Evolutionary conservation across 495 filamentous ascomycete species (phyloP).

Genomic region (Bathelium albidoporum): DNA sequence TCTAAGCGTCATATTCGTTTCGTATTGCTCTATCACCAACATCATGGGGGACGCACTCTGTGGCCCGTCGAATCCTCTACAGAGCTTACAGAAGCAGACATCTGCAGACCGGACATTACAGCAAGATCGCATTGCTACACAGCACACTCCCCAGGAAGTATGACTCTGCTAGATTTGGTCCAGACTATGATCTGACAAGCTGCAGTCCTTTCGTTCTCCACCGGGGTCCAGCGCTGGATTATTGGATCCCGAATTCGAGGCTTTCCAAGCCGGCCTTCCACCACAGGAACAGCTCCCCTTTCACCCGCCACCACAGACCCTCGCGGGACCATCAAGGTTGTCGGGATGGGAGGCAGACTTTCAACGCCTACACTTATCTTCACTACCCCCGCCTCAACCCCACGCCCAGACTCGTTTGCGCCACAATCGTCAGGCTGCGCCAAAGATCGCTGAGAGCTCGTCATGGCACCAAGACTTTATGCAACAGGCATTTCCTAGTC

Average conservation of each 20-base stretch:
- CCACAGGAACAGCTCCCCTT: slow-evolving; percentile 19
- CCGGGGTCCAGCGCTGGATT: slow-evolving; percentile 43
- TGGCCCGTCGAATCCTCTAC: slow-evolving; percentile 80
- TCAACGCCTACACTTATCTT: slow-evolving; percentile 26
- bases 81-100: slow-evolving; percentile 73
- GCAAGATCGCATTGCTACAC: slow-evolving; percentile 61
- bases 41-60: slow-evolving; percentile 75
- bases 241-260: slow-evolving; percentile 59
- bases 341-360: slow-evolving; percentile 33
- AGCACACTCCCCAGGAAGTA: slow-evolving; percentile 48
- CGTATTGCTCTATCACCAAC: background rate
- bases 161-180: slow-evolving; percentile 17
- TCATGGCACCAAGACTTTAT: slow-evolving; percentile 30
- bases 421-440: slow-evolving; percentile 9
- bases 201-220: slow-evolving; percentile 52
- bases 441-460: slow-evolving; percentile 13
- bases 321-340: slow-evolving; percentile 13
- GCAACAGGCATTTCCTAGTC: slow-evolving; percentile 3
- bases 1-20: too few relatives aligned
- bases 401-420: slow-evolving; percentile 15
- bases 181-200: background rate
- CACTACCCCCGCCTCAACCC: slow-evolving; percentile 6
- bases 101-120: slow-evolving; percentile 70
- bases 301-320: slow-evolving; percentile 11
- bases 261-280: slow-evolving; percentile 53